Evolutionary conservation across 1,284 basidiomycete genomes (phyloP).

Genomic region (Boletus sp.): DNA sequence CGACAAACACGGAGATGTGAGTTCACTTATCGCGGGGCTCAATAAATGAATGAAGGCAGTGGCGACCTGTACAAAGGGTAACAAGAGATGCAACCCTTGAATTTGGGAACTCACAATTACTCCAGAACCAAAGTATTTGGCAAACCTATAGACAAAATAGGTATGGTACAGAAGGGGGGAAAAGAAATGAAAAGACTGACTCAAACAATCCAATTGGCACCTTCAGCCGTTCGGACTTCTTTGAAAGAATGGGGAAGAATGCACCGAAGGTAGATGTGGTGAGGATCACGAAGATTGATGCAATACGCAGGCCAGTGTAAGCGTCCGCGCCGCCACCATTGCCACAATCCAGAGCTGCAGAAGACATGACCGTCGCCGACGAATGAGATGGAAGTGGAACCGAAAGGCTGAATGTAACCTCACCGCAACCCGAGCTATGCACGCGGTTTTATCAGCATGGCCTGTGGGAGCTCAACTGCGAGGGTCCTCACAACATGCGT

Average conservation of each 20-base stretch:
- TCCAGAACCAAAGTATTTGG: conserved; percentile 94
- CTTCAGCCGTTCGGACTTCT: conserved; percentile 50
- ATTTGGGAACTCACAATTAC: conserved; percentile 62
- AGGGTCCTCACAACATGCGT: conserved; percentile 23
- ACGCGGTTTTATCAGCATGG: conserved; percentile 7
- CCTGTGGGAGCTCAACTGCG: conserved; percentile 25
- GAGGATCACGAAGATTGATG: conserved; percentile 86
- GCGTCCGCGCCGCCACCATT: conserved; percentile 37
- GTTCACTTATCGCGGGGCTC: conserved; percentile 67
- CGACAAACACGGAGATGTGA: conserved; percentile 71
- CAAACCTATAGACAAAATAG: conserved; percentile 53
- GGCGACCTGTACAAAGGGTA: conserved; percentile 59
- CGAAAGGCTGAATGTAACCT: neutral
- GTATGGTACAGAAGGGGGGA: neutral
- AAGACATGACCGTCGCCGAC: conserved; percentile 21
- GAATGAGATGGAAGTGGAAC: neutral
- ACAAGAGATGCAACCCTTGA: conserved; percentile 10
- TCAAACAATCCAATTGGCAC: conserved; percentile 71
- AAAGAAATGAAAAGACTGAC: conserved; percentile 42
- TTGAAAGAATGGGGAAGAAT: conserved; percentile 79
- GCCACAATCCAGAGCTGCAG: conserved; percentile 24
- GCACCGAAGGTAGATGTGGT: conserved; percentile 66
- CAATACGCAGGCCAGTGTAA: conserved; percentile 61
- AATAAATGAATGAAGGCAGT: conserved; percentile 90
- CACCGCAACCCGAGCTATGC: neutral